Base-by-base conservation (phyloP, 2,329 filamentous ascomycete genomes). In the Alternaria sp. region DNA sequence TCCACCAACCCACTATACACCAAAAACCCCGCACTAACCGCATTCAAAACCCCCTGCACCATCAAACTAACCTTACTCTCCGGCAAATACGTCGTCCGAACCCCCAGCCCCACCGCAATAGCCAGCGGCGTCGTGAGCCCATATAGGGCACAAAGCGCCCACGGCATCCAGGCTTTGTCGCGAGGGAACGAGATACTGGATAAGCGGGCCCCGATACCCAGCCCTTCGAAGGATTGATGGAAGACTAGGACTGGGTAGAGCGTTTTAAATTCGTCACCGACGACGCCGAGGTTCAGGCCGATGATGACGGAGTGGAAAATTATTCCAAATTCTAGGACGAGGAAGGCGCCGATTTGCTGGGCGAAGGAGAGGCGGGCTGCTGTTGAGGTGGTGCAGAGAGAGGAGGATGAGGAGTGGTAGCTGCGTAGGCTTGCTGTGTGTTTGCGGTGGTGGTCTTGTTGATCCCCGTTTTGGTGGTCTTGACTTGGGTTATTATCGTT, bases 221-320 rank as follows among this genome's bases (percentile, higher is more conserved):
- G 6, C 2, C 58, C 58, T 25, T 61, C 58, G 13, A 61, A 61
- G 15, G 52, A 61, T 13, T 61, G 58, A 12, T 61, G 58, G 10
- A 61, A 61, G 1, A 61, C 52, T 3, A 61, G 32, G 3, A 61
- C 58, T 1, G 52, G 45, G 8, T 57, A 57, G 13, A 61, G 58
- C 2, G 58, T 61, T 2, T 45, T 44, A n/a, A 61, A 61, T 1
- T 52, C 49, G 45, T 50, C 10, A n/a, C 44, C 58, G 11, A 61
- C 52, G 15, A 61, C 58, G 11, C 58, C 58, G 5, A 61, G 52
- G 32, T 57, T 61, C 17, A 61, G 10, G 6, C 58, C 52, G 52
- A 61, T 51, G 30, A 61, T 57, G 23, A 57, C 58, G 10, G 58
- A 61, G 32, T 61, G 58, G 15, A 61, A 61, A 2, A 57, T 51